Evolutionary conservation across 2,329 filamentous ascomycete genomes (phyloP), one percentile per base, ranked within the genome.

Genomic region (Pyrenophora seminiperda): DNA sequence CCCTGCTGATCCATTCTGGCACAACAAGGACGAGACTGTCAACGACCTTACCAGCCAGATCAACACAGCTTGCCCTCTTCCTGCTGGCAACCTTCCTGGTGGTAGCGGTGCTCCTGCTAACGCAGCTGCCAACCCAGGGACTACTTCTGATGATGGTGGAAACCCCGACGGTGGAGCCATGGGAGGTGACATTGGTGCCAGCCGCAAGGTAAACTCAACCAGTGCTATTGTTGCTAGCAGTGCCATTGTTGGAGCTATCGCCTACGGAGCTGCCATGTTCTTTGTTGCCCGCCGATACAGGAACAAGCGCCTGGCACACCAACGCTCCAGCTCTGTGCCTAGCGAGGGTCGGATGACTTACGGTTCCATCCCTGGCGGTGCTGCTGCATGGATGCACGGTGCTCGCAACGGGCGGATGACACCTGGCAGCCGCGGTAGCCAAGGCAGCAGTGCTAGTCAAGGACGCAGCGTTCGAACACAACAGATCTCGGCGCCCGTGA

Each of bases 241-340:
- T 64, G 88, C 90, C 19, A 84, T 92, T 24, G 83, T 83, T 34
- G 86, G 91, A 66, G 90, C 90, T 33, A 88, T 87, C 41, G 86
- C 91, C n/a, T 96, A 96, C 62, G 92, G 91, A 67, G 90, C 89
- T 10, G 91, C 90, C 72, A 96, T 97, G 92, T 93, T 96, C 78
- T 86, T 94, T 66, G 85, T 96, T 60, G 92, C 92, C 41, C 87
- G 91, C 54, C 84, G 92, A 53, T 96, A 96, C 82, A 90, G 92
- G 81, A 87, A 89, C 77, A 91, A 89, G 81, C 88, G 85, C 75
- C 83, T 88, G 70, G 79, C 84, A 41, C 90, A 95, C 76, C 83
- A 86, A 66, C 89, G 91, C 52, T 81, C 87, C 43, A 90, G 85
- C 80, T 95, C 90, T 37, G 76, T 93, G 41, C 82, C 86, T 46